Percentiles rank a stretch among this genome's conserved stretches.
phyloP scores from a whole-genome alignment of 768 basidiomycete species.

The Lactarius sp. region DNA sequence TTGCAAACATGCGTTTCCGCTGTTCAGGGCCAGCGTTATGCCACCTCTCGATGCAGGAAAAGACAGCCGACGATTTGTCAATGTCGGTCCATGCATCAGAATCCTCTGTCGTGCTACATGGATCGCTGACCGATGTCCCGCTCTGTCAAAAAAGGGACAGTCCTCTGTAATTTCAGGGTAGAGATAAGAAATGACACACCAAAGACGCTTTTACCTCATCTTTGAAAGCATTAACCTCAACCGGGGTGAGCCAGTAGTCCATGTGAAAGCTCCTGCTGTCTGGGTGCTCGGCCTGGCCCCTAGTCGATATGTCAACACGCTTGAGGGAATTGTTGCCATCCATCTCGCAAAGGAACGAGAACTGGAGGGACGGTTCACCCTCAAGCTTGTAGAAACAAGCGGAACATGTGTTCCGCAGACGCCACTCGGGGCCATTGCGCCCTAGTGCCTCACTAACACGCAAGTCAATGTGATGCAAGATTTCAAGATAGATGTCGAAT shows the following conservation, averaged over 20 bases:
- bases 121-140: not conserved
- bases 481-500: not conserved
- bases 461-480: not conserved
- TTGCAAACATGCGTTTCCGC: not conserved
- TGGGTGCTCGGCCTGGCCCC: not conserved
- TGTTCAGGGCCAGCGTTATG: not conserved
- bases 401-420: not conserved
- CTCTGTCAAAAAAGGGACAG: not conserved
- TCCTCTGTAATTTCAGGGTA: not conserved
- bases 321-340: not conserved
- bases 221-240: slow-evolving; percentile 25
- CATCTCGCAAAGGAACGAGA: not conserved
- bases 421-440: not conserved
- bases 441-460: not conserved
- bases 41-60: not conserved
- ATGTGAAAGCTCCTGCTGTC: slow-evolving; percentile 1
- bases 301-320: not conserved
- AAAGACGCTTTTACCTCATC: not conserved
- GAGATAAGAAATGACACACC: not conserved
- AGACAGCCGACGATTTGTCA: not conserved
- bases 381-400: not conserved
- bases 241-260: slow-evolving; percentile 14
- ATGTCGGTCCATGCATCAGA: not conserved
- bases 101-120: not conserved
- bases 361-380: not conserved